phyloP scores from a whole-genome alignment of 1,139 yeast species.

The Protomyces arabidopsidicola region DNA sequence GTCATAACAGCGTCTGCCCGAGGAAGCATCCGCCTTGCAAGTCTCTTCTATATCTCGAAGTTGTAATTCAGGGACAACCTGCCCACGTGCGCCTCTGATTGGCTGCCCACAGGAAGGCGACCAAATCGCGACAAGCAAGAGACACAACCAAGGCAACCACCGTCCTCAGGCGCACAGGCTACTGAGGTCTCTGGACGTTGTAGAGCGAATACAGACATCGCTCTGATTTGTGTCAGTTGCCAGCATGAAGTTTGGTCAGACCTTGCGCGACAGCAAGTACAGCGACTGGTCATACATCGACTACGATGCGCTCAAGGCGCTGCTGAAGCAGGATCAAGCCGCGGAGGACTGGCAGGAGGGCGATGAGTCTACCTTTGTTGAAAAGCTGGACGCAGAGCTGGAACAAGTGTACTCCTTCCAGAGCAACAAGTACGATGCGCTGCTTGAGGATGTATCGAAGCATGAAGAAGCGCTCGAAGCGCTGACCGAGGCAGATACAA shows the following conservation, averaged over 20 bases:
- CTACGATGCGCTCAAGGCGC: constrained; percentile 72
- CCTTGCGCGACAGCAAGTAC: constrained; percentile 72
- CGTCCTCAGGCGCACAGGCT: neutral
- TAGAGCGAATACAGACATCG: too few relatives aligned
- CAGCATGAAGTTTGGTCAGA: constrained; percentile 77
- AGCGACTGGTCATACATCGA: constrained; percentile 88
- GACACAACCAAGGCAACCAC: neutral
- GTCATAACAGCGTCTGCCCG: too few relatives aligned
- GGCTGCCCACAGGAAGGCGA: neutral
- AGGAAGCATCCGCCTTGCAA: too few relatives aligned
- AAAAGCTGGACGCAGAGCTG: constrained; percentile 73
- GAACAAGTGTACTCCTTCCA: constrained; percentile 94
- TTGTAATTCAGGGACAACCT: neutral
- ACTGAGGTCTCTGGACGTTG: too few relatives aligned
- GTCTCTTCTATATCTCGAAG: too few relatives aligned
- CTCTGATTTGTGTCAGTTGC: too few relatives aligned
- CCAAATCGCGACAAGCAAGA: neutral
- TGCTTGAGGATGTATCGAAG: constrained; percentile 59
- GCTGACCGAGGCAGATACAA: constrained; percentile 54
- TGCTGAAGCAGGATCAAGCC: constrained; percentile 63
- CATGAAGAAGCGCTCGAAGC: constrained; percentile 53
- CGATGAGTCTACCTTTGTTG: constrained; percentile 79
- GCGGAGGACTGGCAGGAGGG: constrained; percentile 58
- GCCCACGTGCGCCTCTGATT: neutral
- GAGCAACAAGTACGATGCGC: constrained; percentile 60